These are phyloP conservation scores for Aspergillus fumigatus DNA, from an alignment of 2,329 filamentous ascomycete species.

Conservation along the genomic window DNA sequence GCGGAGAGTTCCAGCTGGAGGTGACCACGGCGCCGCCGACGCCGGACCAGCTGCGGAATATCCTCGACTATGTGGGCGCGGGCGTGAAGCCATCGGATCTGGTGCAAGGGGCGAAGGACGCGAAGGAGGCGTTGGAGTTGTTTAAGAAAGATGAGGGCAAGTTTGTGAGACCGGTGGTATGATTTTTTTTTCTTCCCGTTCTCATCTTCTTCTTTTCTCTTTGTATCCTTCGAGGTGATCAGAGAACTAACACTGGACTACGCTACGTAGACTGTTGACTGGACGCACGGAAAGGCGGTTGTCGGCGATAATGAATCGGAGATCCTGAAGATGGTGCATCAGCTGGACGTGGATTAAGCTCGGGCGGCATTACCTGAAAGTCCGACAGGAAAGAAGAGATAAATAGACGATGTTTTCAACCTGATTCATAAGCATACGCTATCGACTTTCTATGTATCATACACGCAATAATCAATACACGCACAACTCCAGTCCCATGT, in stretches of 20 bases:
- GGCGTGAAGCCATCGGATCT: constrained; percentile 53
- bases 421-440: neutral
- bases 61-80: constrained; percentile 62
- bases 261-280: constrained; percentile 64
- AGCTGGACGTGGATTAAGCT: constrained; percentile 30
- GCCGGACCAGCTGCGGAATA: constrained; percentile 73
- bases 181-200: constrained; percentile 30
- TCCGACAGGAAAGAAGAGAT: neutral
- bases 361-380: neutral
- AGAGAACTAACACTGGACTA: too few species aligned
- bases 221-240: neutral
- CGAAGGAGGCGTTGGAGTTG: constrained; percentile 73
- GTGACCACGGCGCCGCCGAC: constrained; percentile 79
- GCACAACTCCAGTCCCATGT: constrained; percentile 19
- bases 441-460: constrained; percentile 27
- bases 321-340: constrained; percentile 75
- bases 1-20: constrained; percentile 77
- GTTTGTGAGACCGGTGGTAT: constrained; percentile 74
- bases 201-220: neutral
- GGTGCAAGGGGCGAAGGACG: constrained; percentile 67
- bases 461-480: constrained; percentile 18
- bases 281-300: constrained; percentile 81
- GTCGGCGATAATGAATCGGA: constrained; percentile 78
- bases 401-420: neutral
- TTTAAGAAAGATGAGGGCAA: constrained; percentile 63